A percentile compares a stretch with the other conserved stretches of the same genome.
These are phyloP conservation scores for Hippophae rhamnoides DNA, from an alignment of 306 rosid species.

Conservation along the genomic window DNA sequence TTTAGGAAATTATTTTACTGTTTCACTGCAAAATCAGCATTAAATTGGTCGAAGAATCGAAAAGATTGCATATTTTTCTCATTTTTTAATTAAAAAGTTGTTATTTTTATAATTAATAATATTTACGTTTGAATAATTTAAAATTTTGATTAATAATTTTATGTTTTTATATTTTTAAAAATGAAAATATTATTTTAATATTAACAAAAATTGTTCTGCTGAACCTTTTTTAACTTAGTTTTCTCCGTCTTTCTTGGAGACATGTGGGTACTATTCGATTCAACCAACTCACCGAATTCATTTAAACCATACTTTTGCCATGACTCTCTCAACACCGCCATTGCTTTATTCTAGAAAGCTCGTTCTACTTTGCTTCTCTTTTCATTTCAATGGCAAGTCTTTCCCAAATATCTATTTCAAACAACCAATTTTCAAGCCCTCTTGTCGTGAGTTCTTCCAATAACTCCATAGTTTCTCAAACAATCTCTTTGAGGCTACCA, in stretches of 20 bases:
- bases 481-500: conserved; percentile 18
- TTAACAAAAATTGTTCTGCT: no score
- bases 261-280: conserved; percentile 28
- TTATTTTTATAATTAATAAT: no score
- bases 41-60: no score
- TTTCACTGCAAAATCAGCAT: no score
- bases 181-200: no score
- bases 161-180: no score
- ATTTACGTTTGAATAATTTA: no score
- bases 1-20: no score
- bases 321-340: conserved; percentile 15
- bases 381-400: conserved; percentile 49
- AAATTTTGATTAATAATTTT: no score
- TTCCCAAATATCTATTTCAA: conserved; percentile 33
- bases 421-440: conserved; percentile 22
- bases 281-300: conserved; percentile 28
- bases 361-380: conserved; percentile 3
- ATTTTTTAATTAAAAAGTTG: no score
- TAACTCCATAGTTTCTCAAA: conserved; percentile 11
- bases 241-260: conserved; percentile 98
- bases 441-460: conserved; percentile 11
- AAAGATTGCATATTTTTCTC: no score
- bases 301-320: conserved; percentile 5
- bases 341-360: conserved; percentile 1
- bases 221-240: conserved; percentile 29